These are phyloP conservation scores for Dipteronia sinensis DNA, from an alignment of 345 rosid species.

Conservation along the genomic window DNA sequence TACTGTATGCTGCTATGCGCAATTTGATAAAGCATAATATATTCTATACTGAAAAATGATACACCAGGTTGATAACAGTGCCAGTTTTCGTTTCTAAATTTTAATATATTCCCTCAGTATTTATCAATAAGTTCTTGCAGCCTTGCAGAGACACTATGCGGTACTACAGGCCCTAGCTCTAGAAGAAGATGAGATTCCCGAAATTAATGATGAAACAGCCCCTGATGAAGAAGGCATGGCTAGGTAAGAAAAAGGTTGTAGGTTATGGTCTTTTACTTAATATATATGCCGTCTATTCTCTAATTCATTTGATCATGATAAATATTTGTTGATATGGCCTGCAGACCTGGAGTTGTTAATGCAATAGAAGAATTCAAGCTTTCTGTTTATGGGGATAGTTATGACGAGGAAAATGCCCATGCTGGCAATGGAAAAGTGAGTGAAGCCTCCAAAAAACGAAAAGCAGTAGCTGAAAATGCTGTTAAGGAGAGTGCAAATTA, in stretches of 20 bases:
- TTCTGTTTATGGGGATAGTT: constrained; percentile 70
- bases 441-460: constrained; percentile 65
- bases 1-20: not conserved
- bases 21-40: not conserved
- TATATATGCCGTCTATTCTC: not conserved
- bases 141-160: constrained; percentile 91
- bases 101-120: constrained; percentile 2
- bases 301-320: not conserved
- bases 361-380: constrained; percentile 73
- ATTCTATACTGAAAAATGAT: not conserved
- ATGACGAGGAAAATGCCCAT: constrained; percentile 53
- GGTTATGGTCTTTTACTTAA: not conserved
- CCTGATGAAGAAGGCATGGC: constrained; percentile 92
- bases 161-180: constrained; percentile 85
- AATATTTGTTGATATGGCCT: constrained; percentile 7
- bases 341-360: constrained; percentile 65
- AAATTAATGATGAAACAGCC: constrained; percentile 69
- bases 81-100: constrained; percentile 10
- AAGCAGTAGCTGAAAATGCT: constrained; percentile 55
- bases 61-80: not conserved
- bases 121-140: constrained; percentile 42
- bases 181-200: constrained; percentile 77
- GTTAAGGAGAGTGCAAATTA: constrained; percentile 46
- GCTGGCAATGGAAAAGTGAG: constrained; percentile 43
- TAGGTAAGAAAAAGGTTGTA: constrained; percentile 41